Percentiles rank a stretch among this genome's conserved stretches.
Evolutionary conservation across 208 protist species (phyloP).

Genomic region (Phytomonas serpens): DNA sequence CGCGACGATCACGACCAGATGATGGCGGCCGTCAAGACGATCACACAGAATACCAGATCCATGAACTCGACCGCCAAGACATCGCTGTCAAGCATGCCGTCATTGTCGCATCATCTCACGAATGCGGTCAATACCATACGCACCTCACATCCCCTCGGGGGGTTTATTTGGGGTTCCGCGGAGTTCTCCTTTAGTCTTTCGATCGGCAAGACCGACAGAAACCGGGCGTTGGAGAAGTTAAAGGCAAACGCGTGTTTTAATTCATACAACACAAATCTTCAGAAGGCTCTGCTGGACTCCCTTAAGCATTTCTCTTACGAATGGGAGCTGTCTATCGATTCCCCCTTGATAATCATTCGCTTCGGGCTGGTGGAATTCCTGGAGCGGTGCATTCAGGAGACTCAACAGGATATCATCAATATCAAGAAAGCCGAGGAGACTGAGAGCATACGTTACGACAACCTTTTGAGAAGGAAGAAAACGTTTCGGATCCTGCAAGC

Average conservation of each 20-base stretch:
- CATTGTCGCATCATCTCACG: background rate
- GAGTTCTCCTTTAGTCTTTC: conserved; percentile 68
- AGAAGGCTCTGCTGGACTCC: conserved; percentile 40
- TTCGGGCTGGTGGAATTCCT: conserved; percentile 52
- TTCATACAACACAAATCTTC: conserved; percentile 36
- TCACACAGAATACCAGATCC: background rate
- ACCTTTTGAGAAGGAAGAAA: conserved; percentile 33
- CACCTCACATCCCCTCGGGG: conserved; percentile 42
- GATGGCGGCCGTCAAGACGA: conserved; percentile 19
- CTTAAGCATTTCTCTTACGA: conserved; percentile 44
- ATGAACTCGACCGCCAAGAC: background rate
- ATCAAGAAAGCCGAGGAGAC: conserved; percentile 37
- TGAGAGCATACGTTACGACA: conserved; percentile 18
- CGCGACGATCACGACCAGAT: conserved; percentile 77
- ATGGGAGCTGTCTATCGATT: conserved; percentile 55
- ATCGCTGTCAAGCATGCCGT: background rate
- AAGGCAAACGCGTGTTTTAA: conserved; percentile 25
- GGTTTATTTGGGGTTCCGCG: conserved; percentile 79
- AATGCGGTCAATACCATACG: conserved; percentile 20
- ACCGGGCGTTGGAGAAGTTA: conserved; percentile 23
- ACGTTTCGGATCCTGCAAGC: conserved; percentile 45
- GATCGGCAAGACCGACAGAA: conserved; percentile 40
- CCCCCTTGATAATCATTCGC: conserved; percentile 64
- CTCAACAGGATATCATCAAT: conserved; percentile 36
- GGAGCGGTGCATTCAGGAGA: conserved; percentile 57